These are phyloP conservation scores for Pythium catenulatum DNA, from an alignment of 352 stramenopile species.

Conservation along the genomic window DNA sequence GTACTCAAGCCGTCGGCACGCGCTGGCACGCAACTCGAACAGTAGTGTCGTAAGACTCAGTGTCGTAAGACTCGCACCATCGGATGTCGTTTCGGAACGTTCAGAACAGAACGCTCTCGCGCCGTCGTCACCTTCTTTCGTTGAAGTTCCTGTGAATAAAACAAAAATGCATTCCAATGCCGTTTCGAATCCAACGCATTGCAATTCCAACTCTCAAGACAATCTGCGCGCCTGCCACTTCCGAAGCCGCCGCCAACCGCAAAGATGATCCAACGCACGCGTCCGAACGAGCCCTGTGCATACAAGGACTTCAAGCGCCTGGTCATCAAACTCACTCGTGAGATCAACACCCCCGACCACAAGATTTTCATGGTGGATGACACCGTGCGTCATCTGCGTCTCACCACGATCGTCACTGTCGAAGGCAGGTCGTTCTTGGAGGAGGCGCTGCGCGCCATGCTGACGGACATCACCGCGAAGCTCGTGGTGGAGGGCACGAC, in stretches of 20 bases:
- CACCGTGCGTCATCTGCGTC: not conserved
- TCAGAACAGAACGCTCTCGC: no score
- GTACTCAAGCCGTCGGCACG: no score
- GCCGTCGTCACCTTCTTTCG: no score
- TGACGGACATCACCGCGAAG: not conserved
- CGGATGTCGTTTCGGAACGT: no score
- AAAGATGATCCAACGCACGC: not conserved
- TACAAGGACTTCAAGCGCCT: not conserved
- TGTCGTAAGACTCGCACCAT: no score
- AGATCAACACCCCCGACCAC: not conserved
- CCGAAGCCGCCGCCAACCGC: not conserved
- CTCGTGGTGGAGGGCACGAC: not conserved
- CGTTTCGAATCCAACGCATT: no score
- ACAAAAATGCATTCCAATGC: no score
- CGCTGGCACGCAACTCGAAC: no score
- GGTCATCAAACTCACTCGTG: not conserved
- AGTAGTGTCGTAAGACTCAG: no score
- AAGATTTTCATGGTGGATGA: not conserved
- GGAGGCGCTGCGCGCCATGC: not conserved
- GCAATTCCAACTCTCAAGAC: no score
- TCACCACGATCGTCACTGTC: not conserved
- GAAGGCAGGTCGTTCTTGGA: not conserved
- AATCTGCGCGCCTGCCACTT: no score
- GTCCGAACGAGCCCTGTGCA: not conserved
- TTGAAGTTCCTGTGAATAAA: no score